phyloP scores from a whole-genome alignment of 2,329 filamentous ascomycete species.

The Chrysosporium queenslandicum region DNA sequence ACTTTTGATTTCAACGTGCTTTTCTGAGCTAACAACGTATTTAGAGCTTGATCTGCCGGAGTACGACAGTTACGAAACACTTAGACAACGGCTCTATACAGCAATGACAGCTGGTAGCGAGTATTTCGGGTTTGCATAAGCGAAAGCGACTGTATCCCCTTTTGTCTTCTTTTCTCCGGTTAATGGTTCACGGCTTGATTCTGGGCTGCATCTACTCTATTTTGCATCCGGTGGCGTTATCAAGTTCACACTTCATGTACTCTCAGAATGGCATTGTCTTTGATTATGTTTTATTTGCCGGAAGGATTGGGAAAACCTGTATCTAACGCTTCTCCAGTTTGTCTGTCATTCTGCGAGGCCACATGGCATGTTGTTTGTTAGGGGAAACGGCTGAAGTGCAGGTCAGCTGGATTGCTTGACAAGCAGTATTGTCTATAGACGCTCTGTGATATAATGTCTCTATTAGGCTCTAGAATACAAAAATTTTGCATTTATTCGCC shows the following conservation, averaged over 20 bases:
- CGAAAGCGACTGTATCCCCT: conserved; percentile 17
- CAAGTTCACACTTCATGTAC: conserved; percentile 14
- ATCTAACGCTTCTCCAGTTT: background rate
- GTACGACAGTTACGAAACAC: conserved; percentile 88
- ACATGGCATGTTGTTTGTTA: conserved; percentile 6
- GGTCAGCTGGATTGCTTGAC: conserved; percentile 25
- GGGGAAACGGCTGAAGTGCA: conserved; percentile 33
- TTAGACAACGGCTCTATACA: conserved; percentile 80
- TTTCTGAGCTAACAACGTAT: conserved; percentile 27
- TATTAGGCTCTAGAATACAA: conserved; percentile 5
- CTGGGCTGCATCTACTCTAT: conserved; percentile 14
- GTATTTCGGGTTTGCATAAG: conserved; percentile 89
- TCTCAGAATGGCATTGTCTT: conserved; percentile 14
- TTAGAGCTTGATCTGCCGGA: conserved; percentile 94
- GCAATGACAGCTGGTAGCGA: conserved; percentile 97
- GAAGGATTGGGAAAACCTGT: conserved; percentile 8
- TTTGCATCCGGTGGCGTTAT: conserved; percentile 17
- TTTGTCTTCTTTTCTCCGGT: conserved; percentile 1
- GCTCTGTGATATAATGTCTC: background rate
- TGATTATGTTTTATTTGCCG: conserved; percentile 6
- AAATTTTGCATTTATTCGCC: background rate
- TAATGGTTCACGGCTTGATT: conserved; percentile 13
- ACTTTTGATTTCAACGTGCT: background rate
- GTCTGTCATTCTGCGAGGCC: background rate
- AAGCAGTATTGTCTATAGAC: conserved; percentile 1